Percentiles rank a stretch among this genome's conserved stretches.
phyloP scores from a whole-genome alignment of 371 early-diverging fungal species.

The Smittium culicis region DNA sequence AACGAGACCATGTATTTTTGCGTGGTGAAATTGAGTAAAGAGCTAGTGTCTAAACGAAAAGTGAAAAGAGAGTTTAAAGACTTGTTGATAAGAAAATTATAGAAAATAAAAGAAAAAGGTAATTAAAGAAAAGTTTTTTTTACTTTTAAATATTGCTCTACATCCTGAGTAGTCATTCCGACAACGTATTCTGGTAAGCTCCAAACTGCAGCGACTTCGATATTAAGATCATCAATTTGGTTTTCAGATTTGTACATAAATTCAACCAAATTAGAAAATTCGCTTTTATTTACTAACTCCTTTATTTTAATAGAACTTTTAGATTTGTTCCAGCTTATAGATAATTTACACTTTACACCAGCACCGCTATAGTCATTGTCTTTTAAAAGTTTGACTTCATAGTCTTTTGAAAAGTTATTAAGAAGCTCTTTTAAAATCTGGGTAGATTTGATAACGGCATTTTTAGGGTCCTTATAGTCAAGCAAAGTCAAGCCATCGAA shows the following conservation, averaged over 20 bases:
- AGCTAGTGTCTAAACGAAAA: background rate
- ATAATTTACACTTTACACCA: background rate
- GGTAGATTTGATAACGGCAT: background rate
- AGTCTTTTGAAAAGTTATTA: background rate
- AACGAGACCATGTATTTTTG: background rate
- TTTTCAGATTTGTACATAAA: background rate
- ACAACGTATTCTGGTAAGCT: background rate
- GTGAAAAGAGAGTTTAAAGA: too few species aligned
- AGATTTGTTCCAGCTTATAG: background rate
- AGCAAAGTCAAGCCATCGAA: background rate
- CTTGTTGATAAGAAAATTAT: too few species aligned
- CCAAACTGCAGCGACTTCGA: background rate
- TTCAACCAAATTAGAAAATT: background rate
- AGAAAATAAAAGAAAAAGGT: too few species aligned
- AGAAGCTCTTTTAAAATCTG: background rate
- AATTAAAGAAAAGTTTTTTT: too few species aligned
- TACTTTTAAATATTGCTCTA: background rate
- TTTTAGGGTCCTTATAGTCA: background rate
- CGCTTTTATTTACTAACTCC: background rate
- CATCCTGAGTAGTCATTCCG: background rate
- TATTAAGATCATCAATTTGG: background rate
- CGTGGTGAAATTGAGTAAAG: background rate
- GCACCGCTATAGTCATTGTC: background rate
- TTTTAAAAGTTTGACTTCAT: background rate
- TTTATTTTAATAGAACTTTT: background rate